Evolutionary conservation across 805 yeast genomes (phyloP).

Genomic region (Isabelozyma rhagii): DNA sequence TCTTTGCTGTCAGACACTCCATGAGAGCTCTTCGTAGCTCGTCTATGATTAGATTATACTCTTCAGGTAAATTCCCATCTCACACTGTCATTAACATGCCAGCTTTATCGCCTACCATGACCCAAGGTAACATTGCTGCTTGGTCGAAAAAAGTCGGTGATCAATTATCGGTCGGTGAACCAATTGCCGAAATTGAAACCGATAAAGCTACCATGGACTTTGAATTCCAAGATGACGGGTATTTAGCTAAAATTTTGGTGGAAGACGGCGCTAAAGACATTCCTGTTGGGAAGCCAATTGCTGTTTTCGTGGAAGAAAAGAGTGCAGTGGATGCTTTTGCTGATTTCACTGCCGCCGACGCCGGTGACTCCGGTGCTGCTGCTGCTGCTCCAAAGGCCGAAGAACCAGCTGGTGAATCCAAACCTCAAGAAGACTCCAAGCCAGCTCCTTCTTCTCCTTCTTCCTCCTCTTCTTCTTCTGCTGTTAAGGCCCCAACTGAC

Average conservation of each 20-base stretch:
- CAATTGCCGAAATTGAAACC: constrained; percentile 95
- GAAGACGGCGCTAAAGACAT: constrained; percentile 85
- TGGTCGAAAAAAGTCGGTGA: constrained; percentile 95
- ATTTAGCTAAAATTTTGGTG: constrained; percentile 78
- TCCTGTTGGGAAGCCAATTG: constrained; percentile 94
- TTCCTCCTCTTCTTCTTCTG: constrained; percentile 25
- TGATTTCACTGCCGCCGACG: constrained; percentile 79
- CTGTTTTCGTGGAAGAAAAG: constrained; percentile 88
- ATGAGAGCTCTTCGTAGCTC: constrained; percentile 19
- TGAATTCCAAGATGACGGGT: constrained; percentile 97
- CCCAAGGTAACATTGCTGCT: constrained; percentile 84
- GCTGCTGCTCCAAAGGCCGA: constrained; percentile 29
- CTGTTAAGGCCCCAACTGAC: constrained; percentile 45
- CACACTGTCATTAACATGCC: constrained; percentile 96
- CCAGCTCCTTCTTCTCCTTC: constrained; percentile 27
- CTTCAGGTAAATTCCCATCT: constrained; percentile 58
- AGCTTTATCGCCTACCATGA: constrained; percentile 99
- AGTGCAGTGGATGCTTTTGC: constrained; percentile 85
- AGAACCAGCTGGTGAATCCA: constrained; percentile 9
- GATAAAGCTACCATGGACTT: constrained; percentile 98
- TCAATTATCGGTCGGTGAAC: constrained; percentile 83
- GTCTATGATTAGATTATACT: constrained; percentile 37
- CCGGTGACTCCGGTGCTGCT: constrained; percentile 51
- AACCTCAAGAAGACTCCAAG: constrained; percentile 21
- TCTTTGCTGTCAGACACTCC: constrained; percentile 32